Evolutionary conservation across 257 asterid species (phyloP), one percentile per base, ranked within the genome.

Genomic region (Nyctanthes arbortristis): DNA sequence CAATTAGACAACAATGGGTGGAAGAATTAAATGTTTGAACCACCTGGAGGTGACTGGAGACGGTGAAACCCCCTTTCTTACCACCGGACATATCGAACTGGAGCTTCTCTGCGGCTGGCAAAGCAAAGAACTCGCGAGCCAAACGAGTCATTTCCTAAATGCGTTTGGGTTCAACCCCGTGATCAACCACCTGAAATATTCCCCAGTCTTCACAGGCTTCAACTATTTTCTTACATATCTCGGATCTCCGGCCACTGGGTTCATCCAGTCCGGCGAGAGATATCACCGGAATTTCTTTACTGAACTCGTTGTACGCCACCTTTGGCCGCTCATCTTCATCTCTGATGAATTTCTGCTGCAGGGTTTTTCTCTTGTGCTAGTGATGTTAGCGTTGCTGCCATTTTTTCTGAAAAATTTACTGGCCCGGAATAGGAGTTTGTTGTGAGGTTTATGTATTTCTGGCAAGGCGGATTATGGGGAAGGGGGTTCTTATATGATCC

Each of bases 131-230:
- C 36, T 83, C 81, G 1, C 80, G 75, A 12, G 92, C 86, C 25
- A 86, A 75, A 12, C 73, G 70, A 4, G 78, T 75, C 97, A 92
- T 89, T 31, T 79, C 79, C 0, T 68, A 67, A 14, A 87, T 36
- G 13, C 89, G 69, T 11, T 63, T 31, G 47, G 10, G 2, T 30
- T 87, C 94, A 0, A 92, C 62, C 25, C 96, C 97, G 27, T 92
- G 97, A 75, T 90, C 96, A 10, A 85, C 70, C 1, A 93, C 90
- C 81, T 93, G 98, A 27, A 93, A 93, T 27, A 93, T 76, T 0
- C 98, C 98, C 97, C 97, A 90, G 9, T 83, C 97, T 74, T 90
- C 97, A 57, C 93, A 90, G 0, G 98, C 98, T 0, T 67, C 78
- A 4, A 81, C 95, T 10, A 93, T 85, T 47, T 81, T 78, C 63